Evolutionary conservation across 2,329 filamentous ascomycete genomes (phyloP), one percentile per base, ranked within the genome.

Genomic region (Cryphonectria carpinicola): DNA sequence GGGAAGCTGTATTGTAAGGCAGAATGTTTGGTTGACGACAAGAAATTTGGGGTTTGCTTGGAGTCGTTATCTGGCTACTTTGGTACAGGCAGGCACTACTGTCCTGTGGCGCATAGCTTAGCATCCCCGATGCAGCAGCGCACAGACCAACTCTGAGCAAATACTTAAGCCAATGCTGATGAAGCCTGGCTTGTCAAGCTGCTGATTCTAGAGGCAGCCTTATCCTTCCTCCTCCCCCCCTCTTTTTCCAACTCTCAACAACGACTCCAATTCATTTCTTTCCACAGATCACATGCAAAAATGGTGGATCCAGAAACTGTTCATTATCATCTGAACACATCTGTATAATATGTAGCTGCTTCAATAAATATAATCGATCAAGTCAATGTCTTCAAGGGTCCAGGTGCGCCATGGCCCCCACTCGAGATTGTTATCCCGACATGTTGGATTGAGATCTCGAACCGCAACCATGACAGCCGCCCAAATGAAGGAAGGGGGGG

Each of bases 11-110:
- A 61, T 60, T 28, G 60, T 43, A 72, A 62, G 41, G 68, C 67
- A 61, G 32, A 63, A 56, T 32, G 19, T 39, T 54, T 28, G 46
- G 46, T 65, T 70, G 64, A 70, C 64, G 70, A 64, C 63, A 70
- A 61, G 63, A 70, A 71, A 70, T 71, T 67, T 71, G 70, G 70
- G 68, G 68, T 66, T 54, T 54, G 63, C 70, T 67, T 71, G 70
- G 70, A 70, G 68, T 66, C 62, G 67, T 61, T 64, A 72, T 70
- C 71, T 72, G 71, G 63, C 63, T 70, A 70, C 68, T 68, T 72
- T 67, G 58, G 60, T 70, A 61, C 58, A 69, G 56, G 63, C 66
- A 63, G 58, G 43, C 67, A 65, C 52, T 13, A n/a, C 10, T 39
- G 32, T 32, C n/a, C 61, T 28, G n/a, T 41, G 25, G 39, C 19